These are phyloP conservation scores for Suhomyces bribrorum DNA, from an alignment of 1,139 yeast species.

Conservation along the genomic window DNA sequence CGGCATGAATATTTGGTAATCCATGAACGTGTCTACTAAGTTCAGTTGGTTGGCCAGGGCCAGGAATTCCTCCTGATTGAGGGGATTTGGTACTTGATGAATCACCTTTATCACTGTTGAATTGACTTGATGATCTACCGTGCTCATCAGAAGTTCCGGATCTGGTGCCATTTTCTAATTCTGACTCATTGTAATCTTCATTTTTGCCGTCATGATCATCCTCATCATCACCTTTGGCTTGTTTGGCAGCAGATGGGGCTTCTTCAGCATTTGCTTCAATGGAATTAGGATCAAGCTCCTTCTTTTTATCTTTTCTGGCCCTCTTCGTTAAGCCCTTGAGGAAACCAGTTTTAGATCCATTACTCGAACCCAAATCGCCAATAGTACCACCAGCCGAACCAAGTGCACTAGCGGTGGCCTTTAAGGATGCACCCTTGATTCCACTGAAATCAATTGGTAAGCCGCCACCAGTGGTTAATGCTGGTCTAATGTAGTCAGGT, in stretches of 20 bases:
- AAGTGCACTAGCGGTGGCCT: constrained; percentile 48
- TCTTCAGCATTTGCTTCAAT: constrained; percentile 13
- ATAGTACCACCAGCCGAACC: constrained; percentile 43
- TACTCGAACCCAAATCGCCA: constrained; percentile 41
- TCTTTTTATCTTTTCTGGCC: constrained; percentile 23
- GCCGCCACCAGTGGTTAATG: constrained; percentile 43
- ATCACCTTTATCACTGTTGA: constrained; percentile 18
- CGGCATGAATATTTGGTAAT: constrained; percentile 38
- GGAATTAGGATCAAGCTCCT: constrained; percentile 13
- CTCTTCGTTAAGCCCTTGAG: constrained; percentile 36
- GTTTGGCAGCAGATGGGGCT: constrained; percentile 12
- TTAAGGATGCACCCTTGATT: constrained; percentile 49
- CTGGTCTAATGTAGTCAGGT: constrained; percentile 71
- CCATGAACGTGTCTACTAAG: constrained; percentile 20
- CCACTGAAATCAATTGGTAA: constrained; percentile 42
- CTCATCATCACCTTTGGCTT: constrained; percentile 10
- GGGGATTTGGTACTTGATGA: constrained; percentile 29
- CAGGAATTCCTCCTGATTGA: constrained; percentile 3
- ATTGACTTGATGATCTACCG: constrained; percentile 5
- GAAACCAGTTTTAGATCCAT: constrained; percentile 32
- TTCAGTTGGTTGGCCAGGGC: constrained; percentile 1
- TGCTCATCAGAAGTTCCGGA: not conserved
- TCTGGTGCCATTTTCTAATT: constrained; percentile 1
- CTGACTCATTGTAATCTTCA: constrained; percentile 4
- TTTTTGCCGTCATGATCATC: constrained; percentile 3